phyloP scores from a whole-genome alignment of 1,139 yeast species.

The Wickerhamomyces sp. region DNA sequence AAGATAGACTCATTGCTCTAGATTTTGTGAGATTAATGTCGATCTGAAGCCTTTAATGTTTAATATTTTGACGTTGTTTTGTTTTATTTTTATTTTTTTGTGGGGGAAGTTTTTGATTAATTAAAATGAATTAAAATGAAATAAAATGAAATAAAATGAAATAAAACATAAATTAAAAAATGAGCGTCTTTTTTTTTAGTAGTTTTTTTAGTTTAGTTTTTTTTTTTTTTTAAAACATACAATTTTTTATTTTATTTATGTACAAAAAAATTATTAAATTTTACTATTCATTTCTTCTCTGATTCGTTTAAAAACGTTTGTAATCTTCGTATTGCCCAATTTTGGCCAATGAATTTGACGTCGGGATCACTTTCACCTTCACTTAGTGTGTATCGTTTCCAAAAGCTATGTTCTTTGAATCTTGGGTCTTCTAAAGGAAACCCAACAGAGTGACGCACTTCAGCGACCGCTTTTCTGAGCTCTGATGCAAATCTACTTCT shows the following conservation, averaged over 20 bases:
- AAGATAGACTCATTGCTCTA: too few relatives aligned
- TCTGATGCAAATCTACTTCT: conserved; percentile 70
- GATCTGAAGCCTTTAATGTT: too few relatives aligned
- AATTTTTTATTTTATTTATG: background rate
- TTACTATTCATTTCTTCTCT: conserved; percentile 16
- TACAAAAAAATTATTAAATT: conserved; percentile 1
- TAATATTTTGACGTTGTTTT: too few relatives aligned
- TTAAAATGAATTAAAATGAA: too few relatives aligned
- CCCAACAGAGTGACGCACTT: conserved; percentile 50
- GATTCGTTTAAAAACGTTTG: conserved; percentile 47
- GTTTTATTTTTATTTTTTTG: too few relatives aligned
- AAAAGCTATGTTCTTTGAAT: conserved; percentile 63
- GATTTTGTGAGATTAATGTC: too few relatives aligned
- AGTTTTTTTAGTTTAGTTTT: too few relatives aligned
- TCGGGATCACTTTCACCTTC: conserved; percentile 69
- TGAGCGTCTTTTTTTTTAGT: too few relatives aligned
- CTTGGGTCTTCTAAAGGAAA: conserved; percentile 57
- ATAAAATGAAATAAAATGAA: too few relatives aligned
- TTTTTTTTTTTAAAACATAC: too few relatives aligned
- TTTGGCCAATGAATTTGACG: conserved; percentile 64
- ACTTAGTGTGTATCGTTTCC: conserved; percentile 60
- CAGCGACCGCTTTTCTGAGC: conserved; percentile 59
- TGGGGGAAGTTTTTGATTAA: background rate
- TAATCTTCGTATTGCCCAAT: conserved; percentile 73
- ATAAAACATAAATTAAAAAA: too few relatives aligned